Evolutionary conservation across 371 early-diverging fungal species (phyloP).

Genomic region (Saksenaea oblongispora): DNA sequence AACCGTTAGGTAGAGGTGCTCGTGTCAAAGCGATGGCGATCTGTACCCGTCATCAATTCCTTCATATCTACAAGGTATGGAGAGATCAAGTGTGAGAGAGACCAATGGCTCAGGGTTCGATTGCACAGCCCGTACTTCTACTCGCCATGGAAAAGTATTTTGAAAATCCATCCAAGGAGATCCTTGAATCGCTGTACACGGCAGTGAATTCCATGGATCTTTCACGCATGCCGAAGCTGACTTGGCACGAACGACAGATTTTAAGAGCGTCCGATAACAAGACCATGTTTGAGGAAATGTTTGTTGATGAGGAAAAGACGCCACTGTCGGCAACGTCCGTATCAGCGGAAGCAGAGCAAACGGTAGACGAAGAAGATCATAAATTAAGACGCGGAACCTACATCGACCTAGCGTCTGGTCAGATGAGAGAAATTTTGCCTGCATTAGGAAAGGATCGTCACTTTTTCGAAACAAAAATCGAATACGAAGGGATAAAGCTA

Average conservation of each 20-base stretch:
- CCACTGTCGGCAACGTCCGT: slow-evolving; percentile 15
- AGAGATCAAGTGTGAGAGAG: background rate
- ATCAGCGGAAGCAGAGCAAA: slow-evolving; percentile 19
- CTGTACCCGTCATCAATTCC: slow-evolving; percentile 83
- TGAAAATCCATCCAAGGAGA: slow-evolving; percentile 68
- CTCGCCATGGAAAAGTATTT: slow-evolving; percentile 93
- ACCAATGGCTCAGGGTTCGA: background rate
- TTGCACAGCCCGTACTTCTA: slow-evolving; percentile 76
- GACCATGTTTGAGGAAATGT: slow-evolving; percentile 85
- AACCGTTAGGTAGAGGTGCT: slow-evolving; percentile 67
- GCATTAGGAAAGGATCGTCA: slow-evolving; percentile 79
- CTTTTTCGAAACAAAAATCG: slow-evolving; percentile 83
- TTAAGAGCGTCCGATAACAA: slow-evolving; percentile 80
- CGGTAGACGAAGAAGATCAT: slow-evolving; percentile 21
- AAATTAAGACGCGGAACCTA: slow-evolving; percentile 48
- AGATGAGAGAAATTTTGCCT: slow-evolving; percentile 40
- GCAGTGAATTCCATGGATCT: slow-evolving; percentile 89
- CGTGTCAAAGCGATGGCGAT: slow-evolving; percentile 94
- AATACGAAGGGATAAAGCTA: slow-evolving; percentile 78
- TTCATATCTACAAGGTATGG: slow-evolving; percentile 90
- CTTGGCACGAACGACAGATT: slow-evolving; percentile 74
- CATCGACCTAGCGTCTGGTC: slow-evolving; percentile 55
- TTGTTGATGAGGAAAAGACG: slow-evolving; percentile 35
- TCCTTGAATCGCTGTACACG: slow-evolving; percentile 78
- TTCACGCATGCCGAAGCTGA: slow-evolving; percentile 77